Conservation (phyloP, 202 grass and related monocot genomes). For the Brachypodium distachyon region DNA sequence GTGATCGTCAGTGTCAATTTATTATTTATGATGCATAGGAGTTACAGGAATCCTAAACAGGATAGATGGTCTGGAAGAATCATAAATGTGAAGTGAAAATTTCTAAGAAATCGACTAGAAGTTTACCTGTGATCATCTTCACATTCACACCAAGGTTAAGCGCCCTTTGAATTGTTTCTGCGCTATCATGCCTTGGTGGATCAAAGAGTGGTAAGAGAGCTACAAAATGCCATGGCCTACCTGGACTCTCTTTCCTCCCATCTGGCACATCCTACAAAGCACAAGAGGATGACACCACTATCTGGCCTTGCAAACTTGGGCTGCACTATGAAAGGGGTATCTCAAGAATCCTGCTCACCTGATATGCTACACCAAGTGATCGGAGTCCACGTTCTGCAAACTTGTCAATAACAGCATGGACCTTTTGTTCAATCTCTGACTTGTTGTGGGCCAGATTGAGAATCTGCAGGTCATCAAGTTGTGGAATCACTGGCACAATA, state of each 20-base stretch:
- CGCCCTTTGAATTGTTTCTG: slow-evolving; percentile 65
- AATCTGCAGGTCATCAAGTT: slow-evolving; percentile 34
- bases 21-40: too few species aligned
- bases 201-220: slow-evolving; percentile 73
- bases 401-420: slow-evolving; percentile 65
- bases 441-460: slow-evolving; percentile 57
- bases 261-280: slow-evolving; percentile 59
- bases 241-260: slow-evolving; percentile 45
- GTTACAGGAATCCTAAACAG: too few species aligned
- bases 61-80: too few species aligned
- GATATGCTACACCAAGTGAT: slow-evolving; percentile 57
- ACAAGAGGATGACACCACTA: neutral
- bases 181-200: slow-evolving; percentile 71
- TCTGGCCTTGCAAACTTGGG: neutral
- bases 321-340: neutral
- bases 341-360: slow-evolving; percentile 7
- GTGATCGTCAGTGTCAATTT: too few species aligned
- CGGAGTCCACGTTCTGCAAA: slow-evolving; percentile 72
- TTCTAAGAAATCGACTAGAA: neutral
- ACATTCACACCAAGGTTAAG: slow-evolving; percentile 74
- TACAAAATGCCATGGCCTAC: slow-evolving; percentile 54
- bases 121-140: slow-evolving; percentile 69
- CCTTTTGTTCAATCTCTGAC: slow-evolving; percentile 42
- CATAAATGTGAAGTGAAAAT: neutral
- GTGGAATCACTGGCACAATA: neutral